A percentile compares a stretch with the other conserved stretches of the same genome.
These are phyloP conservation scores for Rhodamnia rubescens DNA, from an alignment of 345 rosid species.

Conservation along the genomic window DNA sequence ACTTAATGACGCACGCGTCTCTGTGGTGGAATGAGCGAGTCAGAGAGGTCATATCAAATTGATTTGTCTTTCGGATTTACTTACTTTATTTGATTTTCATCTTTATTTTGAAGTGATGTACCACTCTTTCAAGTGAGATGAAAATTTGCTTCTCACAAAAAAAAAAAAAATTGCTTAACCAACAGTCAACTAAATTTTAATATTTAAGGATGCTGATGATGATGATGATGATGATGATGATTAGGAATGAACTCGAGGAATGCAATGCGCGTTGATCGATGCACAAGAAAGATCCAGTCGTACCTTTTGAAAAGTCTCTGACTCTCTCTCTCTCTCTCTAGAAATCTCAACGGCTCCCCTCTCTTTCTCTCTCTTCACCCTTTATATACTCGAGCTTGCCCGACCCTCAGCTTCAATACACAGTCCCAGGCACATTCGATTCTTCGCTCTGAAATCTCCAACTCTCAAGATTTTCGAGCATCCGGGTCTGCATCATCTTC, in stretches of 20 bases:
- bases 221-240: neutral
- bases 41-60: too few relatives aligned
- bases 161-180: neutral
- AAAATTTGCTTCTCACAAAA: too few relatives aligned
- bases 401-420: neutral
- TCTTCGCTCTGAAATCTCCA: too few relatives aligned
- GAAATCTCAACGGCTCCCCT: neutral
- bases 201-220: neutral
- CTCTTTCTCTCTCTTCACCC: neutral
- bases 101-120: too few relatives aligned
- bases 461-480: neutral
- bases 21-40: too few relatives aligned
- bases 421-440: too few relatives aligned
- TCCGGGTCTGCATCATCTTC: neutral
- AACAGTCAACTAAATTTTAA: neutral
- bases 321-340: neutral
- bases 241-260: neutral
- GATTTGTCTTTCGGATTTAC: too few relatives aligned
- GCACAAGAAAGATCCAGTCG: neutral
- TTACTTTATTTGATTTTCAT: too few relatives aligned
- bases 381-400: neutral
- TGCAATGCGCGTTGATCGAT: neutral
- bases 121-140: too few relatives aligned
- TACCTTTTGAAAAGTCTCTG: neutral
- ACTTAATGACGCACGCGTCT: too few relatives aligned